Conservation (phyloP, 2,329 filamentous ascomycete genomes). For the Emmonsiellopsis sp. region DNA sequence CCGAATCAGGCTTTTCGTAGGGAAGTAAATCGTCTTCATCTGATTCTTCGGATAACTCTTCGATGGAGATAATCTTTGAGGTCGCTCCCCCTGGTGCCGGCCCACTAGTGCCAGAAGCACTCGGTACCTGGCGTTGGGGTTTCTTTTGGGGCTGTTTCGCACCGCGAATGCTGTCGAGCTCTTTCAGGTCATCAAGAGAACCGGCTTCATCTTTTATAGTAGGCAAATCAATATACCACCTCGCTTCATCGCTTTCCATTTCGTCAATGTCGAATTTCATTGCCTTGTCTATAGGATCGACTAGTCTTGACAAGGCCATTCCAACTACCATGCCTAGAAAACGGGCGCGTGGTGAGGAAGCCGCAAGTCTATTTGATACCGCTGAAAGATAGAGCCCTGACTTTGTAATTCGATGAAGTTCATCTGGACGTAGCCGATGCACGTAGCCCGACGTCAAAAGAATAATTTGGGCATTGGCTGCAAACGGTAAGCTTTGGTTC, state of each 20-base stretch:
- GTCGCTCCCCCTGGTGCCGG: conserved; percentile 4
- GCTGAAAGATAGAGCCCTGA: conserved; percentile 65
- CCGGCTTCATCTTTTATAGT: conserved; percentile 55
- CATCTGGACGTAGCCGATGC: conserved; percentile 54
- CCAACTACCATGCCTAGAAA: conserved; percentile 85
- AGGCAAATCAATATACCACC: conserved; percentile 63
- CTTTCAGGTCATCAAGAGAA: conserved; percentile 41
- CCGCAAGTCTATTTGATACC: conserved; percentile 74
- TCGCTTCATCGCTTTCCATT: conserved; percentile 60
- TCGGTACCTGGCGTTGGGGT: conserved; percentile 1
- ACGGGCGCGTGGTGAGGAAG: conserved; percentile 63
- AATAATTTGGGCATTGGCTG: conserved; percentile 70
- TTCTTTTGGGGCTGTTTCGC: conserved; percentile 12
- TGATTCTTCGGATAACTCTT: conserved; percentile 53
- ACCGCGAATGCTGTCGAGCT: conserved; percentile 10
- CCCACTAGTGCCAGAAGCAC: conserved; percentile 10
- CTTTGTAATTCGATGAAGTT: conserved; percentile 58
- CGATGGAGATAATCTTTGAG: conserved; percentile 44
- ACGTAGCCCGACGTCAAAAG: conserved; percentile 71
- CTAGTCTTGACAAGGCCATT: conserved; percentile 57
- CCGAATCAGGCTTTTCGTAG: conserved; percentile 79
- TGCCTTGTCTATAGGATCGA: conserved; percentile 56
- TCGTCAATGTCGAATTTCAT: conserved; percentile 82
- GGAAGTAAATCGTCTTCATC: conserved; percentile 61
- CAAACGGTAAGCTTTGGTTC: conserved; percentile 5